Evolutionary conservation across 495 filamentous ascomycete genomes (phyloP), one percentile per base, ranked within the genome.

Genomic region (Hamigera avellanea): DNA sequence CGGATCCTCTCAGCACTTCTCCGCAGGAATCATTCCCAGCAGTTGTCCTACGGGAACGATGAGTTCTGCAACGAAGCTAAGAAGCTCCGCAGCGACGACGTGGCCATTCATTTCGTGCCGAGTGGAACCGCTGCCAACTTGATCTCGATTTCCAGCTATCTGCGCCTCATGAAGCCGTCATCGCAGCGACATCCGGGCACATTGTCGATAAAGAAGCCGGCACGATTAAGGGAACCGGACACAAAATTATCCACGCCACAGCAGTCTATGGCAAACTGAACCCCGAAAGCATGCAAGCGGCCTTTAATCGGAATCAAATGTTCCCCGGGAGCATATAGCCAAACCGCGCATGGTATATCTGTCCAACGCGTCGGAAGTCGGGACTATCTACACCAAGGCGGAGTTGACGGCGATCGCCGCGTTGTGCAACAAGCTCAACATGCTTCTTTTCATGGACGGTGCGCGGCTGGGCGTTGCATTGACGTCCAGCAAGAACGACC

Each of bases 61-160:
- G 49, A 60, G 6, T 59, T 57, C 48, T 46, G 43, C 33, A 36
- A 50, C 27, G 37, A 44, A 10, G 61, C 61, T 6, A 42, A 57
- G 2, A 41, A 52, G 10, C 49, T 50, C 30, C 44, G 52, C 1
- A 53, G 53, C 1, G 57, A 57, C 4, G 61, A 67, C 16, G 63
- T 62, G 9, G 52, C 54, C 25, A 62, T 66, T 32, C 57, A 65
- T 40, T 67, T 67, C 32, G 61, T 64, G 6, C 61, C 63, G 12
- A 65, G 56, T 19, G 63, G 63, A 19, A 67, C 63, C 10, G 53
- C 59, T 2, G 63, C 61, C 16, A 67, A 67, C 26, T 45, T 64
- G 14, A 63, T 67, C 33, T 60, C 51, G 18, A 67, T 67, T 26
- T 59, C 63, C 6, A 64, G 57, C 44, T 67, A 61, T 23, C 45